Evolutionary conservation across 2,329 filamentous ascomycete species (phyloP), one percentile per base, ranked within the genome.

Genomic region (Reticulascus tulasneorum): DNA sequence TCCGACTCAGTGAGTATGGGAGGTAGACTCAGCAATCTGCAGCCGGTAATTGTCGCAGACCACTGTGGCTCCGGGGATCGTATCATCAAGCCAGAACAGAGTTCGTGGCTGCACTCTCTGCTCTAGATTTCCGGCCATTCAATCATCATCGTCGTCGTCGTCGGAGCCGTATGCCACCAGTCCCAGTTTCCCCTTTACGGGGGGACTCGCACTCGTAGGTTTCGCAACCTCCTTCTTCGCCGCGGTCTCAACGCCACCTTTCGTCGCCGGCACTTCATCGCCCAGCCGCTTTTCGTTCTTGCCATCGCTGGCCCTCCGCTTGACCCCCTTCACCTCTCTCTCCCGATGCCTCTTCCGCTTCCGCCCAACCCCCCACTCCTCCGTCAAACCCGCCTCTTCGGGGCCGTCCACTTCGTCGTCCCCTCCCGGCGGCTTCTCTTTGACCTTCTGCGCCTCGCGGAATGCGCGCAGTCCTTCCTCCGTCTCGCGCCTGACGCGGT

Each of bases 131-230:
- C n/a, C n/a, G 13, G 6, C 11, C 4, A 23, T 6, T n/a, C 13
- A 11, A 15, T 21, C 17, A 3, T 7, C 7, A 7, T 44, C 42
- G 16, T 73, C 68, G 27, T 72, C 69, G 13, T 67, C 63, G 29
- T 77, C 75, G 2, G 75, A 80, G 6, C 68, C 75, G 44, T 80
- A 81, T 38, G 64, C 67, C 10, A 79, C 75, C 24, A 80, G 51
- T 0, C 64, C 65, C 29, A 67, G 33, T 7, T 55, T 52, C 4
- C 58, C 43, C 37, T 58, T 61, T 15, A 39, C 23, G 12, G 34
- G 32, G 5, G 23, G 29, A 15, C 35, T 34, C 19, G 13, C 11
- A 16, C 23, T 23, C 12, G 7, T 25, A n/a, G 32, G 25, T 24
- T 37, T 35, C 3, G 9, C 25, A 20, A 11, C 24, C 11, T 5